Evolutionary conservation across 176 grass and related monocot genomes (phyloP), one percentile per base, ranked within the genome.

Genomic region (maize (Zea mays)): DNA sequence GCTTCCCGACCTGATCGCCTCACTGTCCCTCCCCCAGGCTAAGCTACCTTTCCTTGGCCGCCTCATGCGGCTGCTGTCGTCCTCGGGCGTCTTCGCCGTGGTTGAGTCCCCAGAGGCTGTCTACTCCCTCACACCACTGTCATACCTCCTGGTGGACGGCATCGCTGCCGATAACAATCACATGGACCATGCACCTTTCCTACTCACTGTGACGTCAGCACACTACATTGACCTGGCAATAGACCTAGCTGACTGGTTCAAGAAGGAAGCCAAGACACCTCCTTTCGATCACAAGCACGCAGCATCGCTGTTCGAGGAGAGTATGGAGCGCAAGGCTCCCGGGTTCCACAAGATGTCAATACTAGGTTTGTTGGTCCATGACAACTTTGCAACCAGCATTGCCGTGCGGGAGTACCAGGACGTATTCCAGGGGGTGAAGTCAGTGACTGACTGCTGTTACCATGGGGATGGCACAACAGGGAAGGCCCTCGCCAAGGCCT

Each of bases 41-140:
- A 77, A 60, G 50, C 39, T 57, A 11, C 60, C 47, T 3, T 62
- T 27, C 65, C 68, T 87, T 7, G 8, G 21, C 9, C 85, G 85
- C 36, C 66, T 91, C 7, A 80, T 91, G 85, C 77, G 85, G 75
- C 10, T 81, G 10, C 27, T 91, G 33, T 74, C 65, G 58, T 51
- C 52, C 3, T 17, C 44, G 1, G 82, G 82, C 19, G 35, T 57
- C 70, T 71, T 84, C 37, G 17, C 15, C 15, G 5, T 15, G 12
- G 69, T 1, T 10, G 39, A 2, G 27, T 27, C 7, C 21, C 65
- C 11, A 47, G 21, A 57, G 3, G 9, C 57, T 4, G 11, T 42
- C 5, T 86, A 86, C 67, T 36, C 44, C 47, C 75, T 86, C 38
- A 84, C 84, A 3, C 74, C 75, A 14, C 1, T 71, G 10, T 90